phyloP scores from a whole-genome alignment of 2,329 filamentous ascomycete species.

The Chrysoporthe deuterocubensis region DNA sequence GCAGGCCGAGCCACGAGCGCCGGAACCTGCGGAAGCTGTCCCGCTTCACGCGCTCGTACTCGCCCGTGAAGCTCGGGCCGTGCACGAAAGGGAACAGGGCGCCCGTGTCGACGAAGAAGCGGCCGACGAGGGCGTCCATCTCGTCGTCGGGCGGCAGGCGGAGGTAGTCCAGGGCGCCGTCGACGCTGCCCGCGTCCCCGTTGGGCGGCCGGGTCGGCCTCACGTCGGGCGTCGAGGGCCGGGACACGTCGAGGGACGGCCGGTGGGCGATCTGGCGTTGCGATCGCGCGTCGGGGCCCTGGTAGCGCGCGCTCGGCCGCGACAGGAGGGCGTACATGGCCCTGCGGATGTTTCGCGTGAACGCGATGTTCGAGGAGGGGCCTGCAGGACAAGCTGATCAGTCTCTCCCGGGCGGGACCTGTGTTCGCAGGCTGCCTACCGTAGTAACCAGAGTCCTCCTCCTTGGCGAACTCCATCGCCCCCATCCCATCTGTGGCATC shows the following conservation, averaged over 20 bases:
- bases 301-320: conserved; percentile 3
- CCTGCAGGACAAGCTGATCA: conserved; percentile 16
- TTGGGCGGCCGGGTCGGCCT: background rate
- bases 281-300: background rate
- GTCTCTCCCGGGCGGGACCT: background rate
- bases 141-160: conserved; percentile 27
- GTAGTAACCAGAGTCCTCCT: conserved; percentile 33
- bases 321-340: conserved; percentile 27
- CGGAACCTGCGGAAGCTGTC: conserved; percentile 40
- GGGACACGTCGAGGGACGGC: conserved; percentile 26
- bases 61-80: conserved; percentile 29
- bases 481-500: conserved; percentile 33
- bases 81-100: conserved; percentile 32
- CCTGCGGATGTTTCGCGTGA: conserved; percentile 31
- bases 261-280: conserved; percentile 13
- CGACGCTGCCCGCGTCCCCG: conserved; percentile 4
- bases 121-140: conserved; percentile 24
- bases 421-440: conserved; percentile 19
- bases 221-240: conserved; percentile 15
- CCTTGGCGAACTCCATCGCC: conserved; percentile 32
- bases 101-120: conserved; percentile 33
- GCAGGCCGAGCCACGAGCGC: conserved; percentile 53
- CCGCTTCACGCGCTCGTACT: conserved; percentile 26
- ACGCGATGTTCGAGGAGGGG: conserved; percentile 35
- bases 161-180: conserved; percentile 11